Evolutionary conservation across 805 yeast species (phyloP).

Genomic region (Schwanniomyces polymorphus): DNA sequence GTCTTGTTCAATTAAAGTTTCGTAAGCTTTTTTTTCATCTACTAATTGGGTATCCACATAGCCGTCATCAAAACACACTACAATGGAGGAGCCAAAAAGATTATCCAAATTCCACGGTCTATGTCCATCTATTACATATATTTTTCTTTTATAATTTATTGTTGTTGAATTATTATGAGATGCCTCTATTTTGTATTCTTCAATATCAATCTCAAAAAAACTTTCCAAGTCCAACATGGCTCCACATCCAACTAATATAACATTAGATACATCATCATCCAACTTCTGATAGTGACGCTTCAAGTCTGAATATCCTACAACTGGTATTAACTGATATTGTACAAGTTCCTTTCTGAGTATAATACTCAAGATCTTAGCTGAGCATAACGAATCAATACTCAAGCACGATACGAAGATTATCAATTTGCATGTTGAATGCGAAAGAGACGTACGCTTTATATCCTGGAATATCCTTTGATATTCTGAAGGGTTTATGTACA

Average conservation of each 20-base stretch:
- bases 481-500: slow-evolving; percentile 76
- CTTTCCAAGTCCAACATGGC: slow-evolving; percentile 84
- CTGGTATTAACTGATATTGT: slow-evolving; percentile 87
- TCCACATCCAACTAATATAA: slow-evolving; percentile 88
- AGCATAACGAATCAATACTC: slow-evolving; percentile 89
- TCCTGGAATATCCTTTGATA: slow-evolving; percentile 67
- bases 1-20: slow-evolving; percentile 44
- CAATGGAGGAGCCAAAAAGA: slow-evolving; percentile 75
- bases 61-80: slow-evolving; percentile 89
- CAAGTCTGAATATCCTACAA: slow-evolving; percentile 85
- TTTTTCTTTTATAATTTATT: slow-evolving; percentile 48
- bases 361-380: slow-evolving; percentile 71
- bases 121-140: slow-evolving; percentile 87
- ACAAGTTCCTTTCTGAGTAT: slow-evolving; percentile 78
- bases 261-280: slow-evolving; percentile 74
- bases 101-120: slow-evolving; percentile 97
- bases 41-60: slow-evolving; percentile 57
- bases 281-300: slow-evolving; percentile 59
- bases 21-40: slow-evolving; percentile 64
- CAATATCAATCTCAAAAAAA: slow-evolving; percentile 63
- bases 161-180: slow-evolving; percentile 19
- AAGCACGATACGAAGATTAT: slow-evolving; percentile 88
- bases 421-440: slow-evolving; percentile 90
- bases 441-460: slow-evolving; percentile 68
- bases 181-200: slow-evolving; percentile 43